Evolutionary conservation across 2,329 filamentous ascomycete species (phyloP), one percentile per base, ranked within the genome.

Genomic region (Myotisia sp.): DNA sequence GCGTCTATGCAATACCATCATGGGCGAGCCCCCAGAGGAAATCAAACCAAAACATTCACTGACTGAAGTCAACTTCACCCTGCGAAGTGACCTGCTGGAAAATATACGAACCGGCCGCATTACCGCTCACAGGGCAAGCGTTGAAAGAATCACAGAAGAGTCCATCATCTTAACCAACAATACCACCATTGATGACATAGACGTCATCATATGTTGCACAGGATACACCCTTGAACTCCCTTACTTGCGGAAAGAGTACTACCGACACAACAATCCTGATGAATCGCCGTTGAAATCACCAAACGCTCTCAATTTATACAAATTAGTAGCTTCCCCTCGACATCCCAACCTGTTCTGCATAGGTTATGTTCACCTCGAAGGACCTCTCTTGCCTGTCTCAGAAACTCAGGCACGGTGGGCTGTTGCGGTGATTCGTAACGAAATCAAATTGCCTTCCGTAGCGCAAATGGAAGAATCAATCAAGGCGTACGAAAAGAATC

Each of bases 401-500:
- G 56, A 60, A 37, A 49, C 52, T 2, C 54, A 57, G 42, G 50
- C 53, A 10, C 51, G 57, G 22, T 51, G 53, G 41, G 48, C 50
- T 6, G 49, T 49, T 6, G 50, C 48, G 7, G 41, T 52, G 3
- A 27, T 59, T n/a, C 37, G 41, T 1, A 48, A 47, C 4, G 43
- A 42, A 12, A 33, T 55, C 16, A 14, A 39, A n/a, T 36, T 47
- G 10, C 56, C 52, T 0, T 35, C 42, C 4, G 38, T 42, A 7
- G 47, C 47, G 9, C 33, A 47, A 23, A 55, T 55, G 47, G 34
- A 43, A 22, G 31, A 36, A 13, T 48, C 48, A 17, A 48, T 58
- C 22, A 35, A 37, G 5, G 34, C 29, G 13, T 48, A 47, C 19
- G 47, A 53, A 22, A 44, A 38, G 13, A 45, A 44, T 37, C 48